Evolutionary conservation across 1,284 basidiomycete species (phyloP), one percentile per base, ranked within the genome.

Genomic region (Golubevia sp.): DNA sequence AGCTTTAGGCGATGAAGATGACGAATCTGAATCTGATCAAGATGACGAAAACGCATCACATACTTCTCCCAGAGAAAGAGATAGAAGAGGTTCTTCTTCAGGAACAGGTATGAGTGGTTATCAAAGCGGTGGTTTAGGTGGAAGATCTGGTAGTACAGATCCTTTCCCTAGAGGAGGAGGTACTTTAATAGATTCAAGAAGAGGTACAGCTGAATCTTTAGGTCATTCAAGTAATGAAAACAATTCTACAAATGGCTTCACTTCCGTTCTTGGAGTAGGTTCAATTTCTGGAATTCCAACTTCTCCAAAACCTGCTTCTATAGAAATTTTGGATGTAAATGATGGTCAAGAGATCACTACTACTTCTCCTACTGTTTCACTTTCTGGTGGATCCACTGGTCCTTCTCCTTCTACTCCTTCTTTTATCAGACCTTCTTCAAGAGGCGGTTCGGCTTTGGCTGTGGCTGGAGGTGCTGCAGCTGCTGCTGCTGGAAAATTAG

Each of bases 401-500:
- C 38, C 38, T 13, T 13, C 13, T 44, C 38, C 38, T 44, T 44
- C 18, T 8, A 44, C 13, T 18, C 13, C 38, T 13, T 13, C 38
- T 44, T 5, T 62, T 58, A n/a, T 62, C 3, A 64, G 70, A 11
- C 69, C 67, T 4, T 54, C 64, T 3, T 68, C 68, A 7, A 50
- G 72, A 24, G 70, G 70, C 15, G 72, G 69, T 2, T 13, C 11
- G 11, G 61, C 67, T 30, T 56, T 74, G 30, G 72, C 70, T n/a
- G 73, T 70, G 3, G 73, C 69, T 8, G 70, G 68, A 15, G 73
- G 67, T 11, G 75, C 74, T 25, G 75, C 74, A 11, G 75, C 63
- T 8, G 65, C 75, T 8, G 75, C 75, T 0, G 74, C 74, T 2
- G 71, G 74, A 24, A 76, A 74, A 61, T 67, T 77, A 4, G 70